Percentiles rank a stretch among this genome's conserved stretches.
Conservation (phyloP, 306 rosid species). For the Gillenia trifoliata region DNA sequence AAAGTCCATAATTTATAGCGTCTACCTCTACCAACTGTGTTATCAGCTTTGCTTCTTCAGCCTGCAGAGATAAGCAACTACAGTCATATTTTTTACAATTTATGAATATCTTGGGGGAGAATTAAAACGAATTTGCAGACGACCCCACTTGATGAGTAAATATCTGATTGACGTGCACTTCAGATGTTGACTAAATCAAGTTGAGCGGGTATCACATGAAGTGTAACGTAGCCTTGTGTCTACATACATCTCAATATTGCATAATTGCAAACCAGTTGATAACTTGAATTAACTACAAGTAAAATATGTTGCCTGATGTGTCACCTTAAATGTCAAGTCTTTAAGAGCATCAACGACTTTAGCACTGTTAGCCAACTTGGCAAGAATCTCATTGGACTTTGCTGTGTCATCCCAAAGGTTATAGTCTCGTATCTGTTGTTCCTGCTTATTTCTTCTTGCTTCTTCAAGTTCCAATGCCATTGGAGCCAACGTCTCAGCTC, state of each 20-base stretch:
- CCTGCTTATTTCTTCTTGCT: slow-evolving; percentile 59
- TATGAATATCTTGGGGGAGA: background rate
- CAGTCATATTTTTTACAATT: background rate
- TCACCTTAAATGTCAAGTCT: slow-evolving; percentile 74
- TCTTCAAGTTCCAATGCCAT: slow-evolving; percentile 73
- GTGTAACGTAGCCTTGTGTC: background rate
- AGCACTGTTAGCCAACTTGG: slow-evolving; percentile 64
- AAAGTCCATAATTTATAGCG: slow-evolving; percentile 64
- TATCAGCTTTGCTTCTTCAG: slow-evolving; percentile 81
- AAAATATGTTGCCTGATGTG: slow-evolving; percentile 7
- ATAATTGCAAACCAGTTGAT: background rate
- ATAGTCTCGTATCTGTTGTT: slow-evolving; percentile 52
- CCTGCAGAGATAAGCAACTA: slow-evolving; percentile 33
- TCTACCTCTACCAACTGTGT: slow-evolving; percentile 64
- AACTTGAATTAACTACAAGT: background rate
- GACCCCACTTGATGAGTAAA: background rate
- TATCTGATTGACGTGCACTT: background rate
- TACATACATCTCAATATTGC: background rate
- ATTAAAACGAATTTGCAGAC: background rate
- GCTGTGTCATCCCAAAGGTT: slow-evolving; percentile 77
- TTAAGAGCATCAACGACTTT: slow-evolving; percentile 70
- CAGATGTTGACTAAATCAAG: background rate
- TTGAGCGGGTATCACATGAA: background rate
- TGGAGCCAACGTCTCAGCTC: slow-evolving; percentile 67
- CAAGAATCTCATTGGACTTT: slow-evolving; percentile 64